phyloP scores from a whole-genome alignment of 371 early-diverging fungal species.

The Rhizopus stolonifer region DNA sequence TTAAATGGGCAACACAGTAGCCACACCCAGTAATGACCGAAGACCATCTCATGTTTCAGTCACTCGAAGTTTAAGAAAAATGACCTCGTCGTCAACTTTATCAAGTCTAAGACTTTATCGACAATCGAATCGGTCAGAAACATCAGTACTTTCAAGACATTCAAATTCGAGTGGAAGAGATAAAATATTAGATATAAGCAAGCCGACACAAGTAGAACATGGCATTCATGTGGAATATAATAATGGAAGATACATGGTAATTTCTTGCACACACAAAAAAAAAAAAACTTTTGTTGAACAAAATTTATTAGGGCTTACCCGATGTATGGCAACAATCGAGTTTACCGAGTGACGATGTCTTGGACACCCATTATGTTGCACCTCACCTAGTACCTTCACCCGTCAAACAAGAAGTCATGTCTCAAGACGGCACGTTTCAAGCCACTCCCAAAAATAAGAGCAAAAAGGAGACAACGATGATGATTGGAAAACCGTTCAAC shows the following conservation, averaged over 20 bases:
- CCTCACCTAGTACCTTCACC: constrained; percentile 65
- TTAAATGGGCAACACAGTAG: constrained; percentile 28
- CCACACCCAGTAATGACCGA: constrained; percentile 23
- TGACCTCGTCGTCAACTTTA: constrained; percentile 42
- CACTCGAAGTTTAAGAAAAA: constrained; percentile 33
- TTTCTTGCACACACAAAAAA: constrained; percentile 9
- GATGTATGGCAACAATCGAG: constrained; percentile 64
- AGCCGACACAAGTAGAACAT: constrained; percentile 66
- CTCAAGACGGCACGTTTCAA: too few species aligned
- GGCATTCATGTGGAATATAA: constrained; percentile 71
- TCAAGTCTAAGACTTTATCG: constrained; percentile 40
- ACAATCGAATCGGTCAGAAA: constrained; percentile 37
- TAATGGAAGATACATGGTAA: constrained; percentile 62
- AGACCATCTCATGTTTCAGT: constrained; percentile 37
- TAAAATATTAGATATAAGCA: constrained; percentile 60
- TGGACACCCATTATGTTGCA: constrained; percentile 63
- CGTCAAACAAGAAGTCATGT: constrained; percentile 20
- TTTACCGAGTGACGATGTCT: constrained; percentile 62
- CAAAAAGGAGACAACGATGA: constrained; percentile 18
- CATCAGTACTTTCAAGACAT: constrained; percentile 39
- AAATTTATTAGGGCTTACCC: constrained; percentile 63
- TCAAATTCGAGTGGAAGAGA: constrained; percentile 36
- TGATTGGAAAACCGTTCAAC: constrained; percentile 67
- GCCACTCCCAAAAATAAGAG: background rate
- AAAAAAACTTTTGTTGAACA: background rate